Percentiles rank a stretch among this genome's conserved stretches.
phyloP scores from a whole-genome alignment of 2,329 filamentous ascomycete genomes.

The Monilinia fructigena region DNA sequence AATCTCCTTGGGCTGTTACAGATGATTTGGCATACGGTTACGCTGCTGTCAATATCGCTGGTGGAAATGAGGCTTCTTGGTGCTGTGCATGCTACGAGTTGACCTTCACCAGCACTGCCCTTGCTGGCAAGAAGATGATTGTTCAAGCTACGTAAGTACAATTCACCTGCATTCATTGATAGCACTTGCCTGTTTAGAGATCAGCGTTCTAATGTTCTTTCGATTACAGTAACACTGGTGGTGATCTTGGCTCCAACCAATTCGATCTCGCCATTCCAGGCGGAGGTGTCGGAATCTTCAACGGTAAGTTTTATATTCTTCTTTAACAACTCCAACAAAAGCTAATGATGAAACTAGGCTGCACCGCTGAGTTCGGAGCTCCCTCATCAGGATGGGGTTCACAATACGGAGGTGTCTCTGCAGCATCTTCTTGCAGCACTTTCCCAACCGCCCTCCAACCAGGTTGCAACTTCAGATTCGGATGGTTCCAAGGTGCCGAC shows the following conservation, averaged over 20 bases:
- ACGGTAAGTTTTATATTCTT: conserved; percentile 38
- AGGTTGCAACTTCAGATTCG: conserved; percentile 54
- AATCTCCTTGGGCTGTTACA: conserved; percentile 61
- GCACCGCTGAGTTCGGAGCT: conserved; percentile 48
- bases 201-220: not conserved
- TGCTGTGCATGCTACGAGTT: conserved; percentile 64
- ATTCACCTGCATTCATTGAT: not conserved
- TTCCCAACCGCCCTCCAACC: conserved; percentile 47
- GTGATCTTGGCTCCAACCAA: conserved; percentile 55
- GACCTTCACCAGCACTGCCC: conserved; percentile 48
- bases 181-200: no score
- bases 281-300: conserved; percentile 55
- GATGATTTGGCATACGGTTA: conserved; percentile 60
- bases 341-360: conserved; percentile 37
- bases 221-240: conserved; percentile 51
- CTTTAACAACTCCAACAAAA: no score
- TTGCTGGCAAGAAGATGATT: conserved; percentile 61
- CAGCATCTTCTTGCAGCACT: conserved; percentile 44
- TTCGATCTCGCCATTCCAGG: conserved; percentile 58
- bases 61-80: conserved; percentile 56
- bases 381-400: conserved; percentile 46
- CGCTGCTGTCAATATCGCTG: conserved; percentile 54
- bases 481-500: conserved; percentile 52
- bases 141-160: conserved; percentile 47
- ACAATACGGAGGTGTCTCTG: conserved; percentile 50